Conservation (phyloP, 495 filamentous ascomycete genomes). For the Neurospora terricola region DNA sequence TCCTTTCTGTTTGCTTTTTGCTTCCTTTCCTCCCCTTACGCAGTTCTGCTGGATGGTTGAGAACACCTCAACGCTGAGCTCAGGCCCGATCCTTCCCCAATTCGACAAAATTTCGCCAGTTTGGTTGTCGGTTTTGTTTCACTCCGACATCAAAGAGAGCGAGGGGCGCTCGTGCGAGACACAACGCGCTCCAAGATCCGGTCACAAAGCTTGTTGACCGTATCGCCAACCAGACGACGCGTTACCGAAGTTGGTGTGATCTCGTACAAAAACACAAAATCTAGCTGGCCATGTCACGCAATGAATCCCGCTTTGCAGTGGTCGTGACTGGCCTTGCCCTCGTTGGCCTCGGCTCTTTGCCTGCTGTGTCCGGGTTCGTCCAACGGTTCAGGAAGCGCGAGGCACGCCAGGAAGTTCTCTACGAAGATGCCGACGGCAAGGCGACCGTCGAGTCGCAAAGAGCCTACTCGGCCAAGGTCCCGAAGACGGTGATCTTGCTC, state of each 20-base stretch:
- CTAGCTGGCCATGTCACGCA: constrained; percentile 15
- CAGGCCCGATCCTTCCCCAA: background rate
- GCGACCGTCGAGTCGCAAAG: constrained; percentile 47
- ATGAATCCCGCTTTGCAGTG: constrained; percentile 20
- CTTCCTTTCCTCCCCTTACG: background rate
- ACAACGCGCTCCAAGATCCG: background rate
- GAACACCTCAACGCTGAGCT: background rate
- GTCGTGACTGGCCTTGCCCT: constrained; percentile 25
- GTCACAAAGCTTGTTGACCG: background rate
- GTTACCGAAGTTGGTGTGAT: background rate
- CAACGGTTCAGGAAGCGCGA: constrained; percentile 20
- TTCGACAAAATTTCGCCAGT: background rate
- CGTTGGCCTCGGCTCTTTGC: constrained; percentile 28
- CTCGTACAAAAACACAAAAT: background rate
- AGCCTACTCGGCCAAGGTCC: constrained; percentile 39
- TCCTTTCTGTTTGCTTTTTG: background rate
- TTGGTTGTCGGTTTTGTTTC: background rate
- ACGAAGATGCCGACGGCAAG: constrained; percentile 54
- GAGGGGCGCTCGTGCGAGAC: background rate
- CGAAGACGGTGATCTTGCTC: constrained; percentile 35
- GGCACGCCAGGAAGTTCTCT: constrained; percentile 28
- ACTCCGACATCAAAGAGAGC: background rate
- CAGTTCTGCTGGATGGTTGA: background rate
- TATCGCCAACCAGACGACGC: background rate
- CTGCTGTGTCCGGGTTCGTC: constrained; percentile 21